Evolutionary conservation across 495 filamentous ascomycete genomes (phyloP).

Genomic region (Platismatia glauca): DNA sequence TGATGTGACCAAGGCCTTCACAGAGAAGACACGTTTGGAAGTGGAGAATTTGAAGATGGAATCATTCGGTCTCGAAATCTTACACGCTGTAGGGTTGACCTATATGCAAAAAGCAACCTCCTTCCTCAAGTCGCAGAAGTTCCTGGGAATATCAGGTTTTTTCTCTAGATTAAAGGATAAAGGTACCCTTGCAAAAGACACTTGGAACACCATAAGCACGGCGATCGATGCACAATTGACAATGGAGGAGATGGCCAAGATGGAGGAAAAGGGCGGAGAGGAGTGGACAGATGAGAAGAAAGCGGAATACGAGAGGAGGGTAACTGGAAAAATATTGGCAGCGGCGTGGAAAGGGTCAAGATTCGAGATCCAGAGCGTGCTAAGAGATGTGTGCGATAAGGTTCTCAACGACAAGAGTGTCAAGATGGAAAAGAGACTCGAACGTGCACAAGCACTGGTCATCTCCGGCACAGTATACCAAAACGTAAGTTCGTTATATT

Average conservation of each 20-base stretch:
- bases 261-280: constrained; percentile 90
- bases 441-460: constrained; percentile 82
- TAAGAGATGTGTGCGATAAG: constrained; percentile 77
- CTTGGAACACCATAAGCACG: constrained; percentile 92
- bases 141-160: constrained; percentile 92
- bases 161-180: constrained; percentile 92
- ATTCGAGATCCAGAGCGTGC: constrained; percentile 94
- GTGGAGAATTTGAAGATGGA: constrained; percentile 99
- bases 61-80: constrained; percentile 91
- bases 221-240: constrained; percentile 98
- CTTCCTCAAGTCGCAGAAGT: constrained; percentile 90
- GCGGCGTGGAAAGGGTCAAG: constrained; percentile 95
- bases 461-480: constrained; percentile 80
- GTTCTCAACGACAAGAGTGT: constrained; percentile 72
- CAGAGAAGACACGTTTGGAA: constrained; percentile 87
- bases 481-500: constrained; percentile 52
- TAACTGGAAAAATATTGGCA: constrained; percentile 97
- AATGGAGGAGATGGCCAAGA: constrained; percentile 97
- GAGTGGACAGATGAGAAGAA: constrained; percentile 99
- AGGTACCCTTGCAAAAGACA: constrained; percentile 91
- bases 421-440: constrained; percentile 70
- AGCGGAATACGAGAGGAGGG: constrained; percentile 87
- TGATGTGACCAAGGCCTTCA: constrained; percentile 81
- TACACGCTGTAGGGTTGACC: constrained; percentile 86
- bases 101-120: constrained; percentile 81